Evolutionary conservation across 2,329 filamentous ascomycete genomes (phyloP).

Genomic region (Colletotrichum godetiae): DNA sequence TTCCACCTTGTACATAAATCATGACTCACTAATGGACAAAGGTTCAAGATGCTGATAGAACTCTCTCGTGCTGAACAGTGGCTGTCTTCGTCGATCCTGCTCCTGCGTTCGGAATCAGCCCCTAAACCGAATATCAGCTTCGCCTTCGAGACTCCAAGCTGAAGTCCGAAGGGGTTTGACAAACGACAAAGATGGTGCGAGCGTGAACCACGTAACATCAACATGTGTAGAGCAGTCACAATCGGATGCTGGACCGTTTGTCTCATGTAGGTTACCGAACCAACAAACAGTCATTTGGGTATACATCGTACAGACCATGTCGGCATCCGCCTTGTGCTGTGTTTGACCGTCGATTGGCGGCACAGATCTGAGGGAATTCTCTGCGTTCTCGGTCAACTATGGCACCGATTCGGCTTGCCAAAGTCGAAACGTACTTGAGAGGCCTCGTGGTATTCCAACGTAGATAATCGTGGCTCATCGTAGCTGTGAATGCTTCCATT

Average conservation of each 20-base stretch:
- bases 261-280: slow-evolving; percentile 10
- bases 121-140: not conserved
- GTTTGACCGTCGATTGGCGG: not conserved
- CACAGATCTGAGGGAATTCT: not conserved
- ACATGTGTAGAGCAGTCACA: not conserved
- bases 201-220: not conserved
- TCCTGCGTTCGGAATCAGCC: not conserved
- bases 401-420: not conserved
- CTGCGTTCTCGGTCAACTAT: not conserved
- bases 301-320: slow-evolving; percentile 1
- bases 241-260: not conserved
- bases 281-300: not conserved
- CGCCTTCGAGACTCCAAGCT: not conserved
- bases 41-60: not conserved
- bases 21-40: slow-evolving; percentile 1
- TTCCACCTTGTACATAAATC: slow-evolving; percentile 18
- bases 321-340: not conserved
- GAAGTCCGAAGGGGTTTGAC: not conserved
- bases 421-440: not conserved
- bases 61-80: not conserved
- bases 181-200: not conserved
- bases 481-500: not conserved
- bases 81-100: not conserved
- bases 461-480: not conserved
- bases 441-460: not conserved